Base-by-base conservation (phyloP, 2,329 filamentous ascomycete genomes). In the Botryotinia calthae region DNA sequence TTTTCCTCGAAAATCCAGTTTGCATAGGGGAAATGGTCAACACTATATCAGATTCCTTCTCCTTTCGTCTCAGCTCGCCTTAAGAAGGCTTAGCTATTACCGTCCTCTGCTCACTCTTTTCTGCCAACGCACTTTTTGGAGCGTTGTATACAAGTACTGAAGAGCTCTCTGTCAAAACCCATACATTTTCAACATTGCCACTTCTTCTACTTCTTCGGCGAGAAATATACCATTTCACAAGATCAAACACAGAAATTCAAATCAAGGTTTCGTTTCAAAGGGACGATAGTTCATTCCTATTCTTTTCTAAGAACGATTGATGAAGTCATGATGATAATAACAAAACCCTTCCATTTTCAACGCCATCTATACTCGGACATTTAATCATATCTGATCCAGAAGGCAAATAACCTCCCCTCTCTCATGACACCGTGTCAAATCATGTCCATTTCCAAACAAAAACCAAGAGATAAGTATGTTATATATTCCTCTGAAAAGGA, bases 401-500 rank as follows among this genome's bases (percentile, higher is more conserved):
- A 40, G 31, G 37, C 64, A 54, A 56, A 42, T 9, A 25, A 14
- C 34, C 64, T 22, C 46, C 64, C 64, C 25, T 16, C 18, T 56
- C 34, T 42, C 5, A 40, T 42, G 42, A 28, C 48, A 67, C 64
- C 64, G 42, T 67, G 25, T 16, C 34, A 7, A 67, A 56, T 67
- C 48, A 56, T 40, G 64, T 56, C 64, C 34, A 42, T 31, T 37
- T 40, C 16, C 46, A 28, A 42, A 54, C 48, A 67, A 42, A 54
- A 56, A 22, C 46, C 64, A 56, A 42, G 46, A 67, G 64, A 42
- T 67, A 42, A 56, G 48, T 40, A 54, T 42, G 64, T 34, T 31
- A 54, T 54, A 67, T 42, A 54, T 34, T 67, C 64, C 64, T 54
- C 48, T 56, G 2, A 56, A 54, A 67, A 67, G 64, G 48, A 56